These are phyloP conservation scores for Orychophragmus violaceus DNA, from an alignment of 345 rosid genomes.

Conservation along the genomic window DNA sequence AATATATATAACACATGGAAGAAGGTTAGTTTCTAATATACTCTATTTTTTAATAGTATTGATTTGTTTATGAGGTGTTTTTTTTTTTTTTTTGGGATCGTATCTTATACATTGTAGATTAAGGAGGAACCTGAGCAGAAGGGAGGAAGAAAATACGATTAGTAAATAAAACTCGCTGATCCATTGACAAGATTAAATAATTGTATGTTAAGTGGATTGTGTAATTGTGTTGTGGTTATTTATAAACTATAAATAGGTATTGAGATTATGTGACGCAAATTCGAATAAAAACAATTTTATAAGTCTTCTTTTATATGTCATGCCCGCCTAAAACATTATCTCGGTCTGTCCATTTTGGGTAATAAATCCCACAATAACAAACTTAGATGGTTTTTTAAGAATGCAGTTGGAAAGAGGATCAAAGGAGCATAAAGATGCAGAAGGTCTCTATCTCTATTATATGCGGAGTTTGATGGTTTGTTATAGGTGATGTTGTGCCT, in stretches of 20 bases:
- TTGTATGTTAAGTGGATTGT: not conserved
- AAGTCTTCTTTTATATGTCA: not conserved
- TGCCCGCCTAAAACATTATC: not conserved
- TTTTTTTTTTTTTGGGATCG: not conserved
- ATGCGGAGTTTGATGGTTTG: too few relatives aligned
- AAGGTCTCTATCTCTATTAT: too few relatives aligned
- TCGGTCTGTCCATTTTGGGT: not conserved
- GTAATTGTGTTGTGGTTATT: not conserved
- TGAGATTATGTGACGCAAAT: not conserved
- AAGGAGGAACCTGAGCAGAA: not conserved
- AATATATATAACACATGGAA: too few relatives aligned
- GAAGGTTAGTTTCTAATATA: too few relatives aligned
- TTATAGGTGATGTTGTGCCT: too few relatives aligned
- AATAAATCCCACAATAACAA: not conserved
- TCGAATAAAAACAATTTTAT: not conserved
- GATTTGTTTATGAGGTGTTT: not conserved
- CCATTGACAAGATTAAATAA: not conserved
- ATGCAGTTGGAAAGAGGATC: too few relatives aligned
- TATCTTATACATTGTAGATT: slow-evolving; percentile 2
- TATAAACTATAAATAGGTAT: not conserved
- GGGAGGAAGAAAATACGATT: slow-evolving; percentile 2
- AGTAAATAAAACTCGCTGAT: not conserved
- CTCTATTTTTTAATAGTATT: too few relatives aligned
- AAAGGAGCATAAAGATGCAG: too few relatives aligned
- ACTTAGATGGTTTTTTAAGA: too few relatives aligned